Evolutionary conservation across 495 filamentous ascomycete species (phyloP), one percentile per base, ranked within the genome.

Genomic region (Tuber microsphaerosporum): DNA sequence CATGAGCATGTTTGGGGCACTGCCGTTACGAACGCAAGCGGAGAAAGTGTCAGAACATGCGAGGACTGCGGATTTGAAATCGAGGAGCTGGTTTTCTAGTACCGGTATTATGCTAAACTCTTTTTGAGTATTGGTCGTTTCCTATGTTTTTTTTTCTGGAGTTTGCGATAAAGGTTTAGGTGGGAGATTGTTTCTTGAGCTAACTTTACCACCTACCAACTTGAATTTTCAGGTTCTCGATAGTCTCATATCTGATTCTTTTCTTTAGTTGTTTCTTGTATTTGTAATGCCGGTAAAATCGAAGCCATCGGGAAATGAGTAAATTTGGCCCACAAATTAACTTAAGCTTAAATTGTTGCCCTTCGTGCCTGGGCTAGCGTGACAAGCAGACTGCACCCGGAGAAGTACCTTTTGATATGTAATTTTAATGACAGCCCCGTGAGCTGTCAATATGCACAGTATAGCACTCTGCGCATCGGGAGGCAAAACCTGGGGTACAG

Each of bases 1-100:
- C 95, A 99, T 87, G 90, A 92, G 71, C 96, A 99, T 86, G 90
- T 96, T 82, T 99, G 95, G 95, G 95, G 95, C 0, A 85, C 90
- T 31, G 84, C 89, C 10, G 87, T 97, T 26, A 89, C 93, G 84
- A 90, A 88, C 51, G 92, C 94, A 70, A 89, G 87, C 1, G 96
- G 94, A 0, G 88, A 92, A 81, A 91, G 87, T 31, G 90, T 92
- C 70, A 96, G 94, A 87, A 93, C 89, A 5, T 98, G 95, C 84
- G 87, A 91, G 73, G 91, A 90, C 45, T 99, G 96, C 85, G 92
- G 93, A 37, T 97, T 98, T 92, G 94, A 98, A 85, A 91, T 97
- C 71, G 96, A 99, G 82, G 96, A 98, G 85, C 82, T 97, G 82
- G 94, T 96, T 77, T 97, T 81, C 71, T 71, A 75, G 68, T 17